Evolutionary conservation across 1,284 basidiomycete genomes (phyloP).

Genomic region (Ustilago hordei): DNA sequence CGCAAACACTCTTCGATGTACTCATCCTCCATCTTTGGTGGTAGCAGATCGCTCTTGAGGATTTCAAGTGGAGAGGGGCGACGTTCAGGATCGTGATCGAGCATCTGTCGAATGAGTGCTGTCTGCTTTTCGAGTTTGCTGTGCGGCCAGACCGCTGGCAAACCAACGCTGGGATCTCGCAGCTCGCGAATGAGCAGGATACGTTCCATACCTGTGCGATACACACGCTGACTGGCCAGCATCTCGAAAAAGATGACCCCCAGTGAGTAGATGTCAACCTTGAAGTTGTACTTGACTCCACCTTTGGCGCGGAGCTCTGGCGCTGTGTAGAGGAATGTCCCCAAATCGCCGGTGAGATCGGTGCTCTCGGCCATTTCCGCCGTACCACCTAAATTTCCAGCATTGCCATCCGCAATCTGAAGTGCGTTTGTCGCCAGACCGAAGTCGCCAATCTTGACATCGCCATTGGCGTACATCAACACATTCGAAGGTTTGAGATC

Average conservation of each 20-base stretch:
- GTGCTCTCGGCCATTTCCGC: slow-evolving; percentile 76
- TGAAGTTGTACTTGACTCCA: slow-evolving; percentile 77
- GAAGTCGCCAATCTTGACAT: slow-evolving; percentile 95
- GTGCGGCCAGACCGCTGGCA: slow-evolving; percentile 79
- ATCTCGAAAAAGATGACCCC: slow-evolving; percentile 97
- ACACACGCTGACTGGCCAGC: slow-evolving; percentile 78
- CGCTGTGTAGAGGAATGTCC: slow-evolving; percentile 91
- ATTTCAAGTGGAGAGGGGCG: slow-evolving; percentile 87
- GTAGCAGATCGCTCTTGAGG: slow-evolving; percentile 82
- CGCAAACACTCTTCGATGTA: slow-evolving; percentile 83
- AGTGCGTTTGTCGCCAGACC: slow-evolving; percentile 76
- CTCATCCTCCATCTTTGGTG: slow-evolving; percentile 82
- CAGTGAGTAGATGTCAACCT: slow-evolving; percentile 95
- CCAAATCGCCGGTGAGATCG: slow-evolving; percentile 75
- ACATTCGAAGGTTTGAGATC: slow-evolving; percentile 73
- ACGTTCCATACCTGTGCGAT: slow-evolving; percentile 88
- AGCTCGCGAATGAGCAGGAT: slow-evolving; percentile 84
- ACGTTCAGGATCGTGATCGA: slow-evolving; percentile 84
- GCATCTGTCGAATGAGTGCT: slow-evolving; percentile 81
- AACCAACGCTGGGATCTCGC: slow-evolving; percentile 78
- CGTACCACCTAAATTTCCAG: slow-evolving; percentile 74
- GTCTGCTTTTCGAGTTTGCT: slow-evolving; percentile 73
- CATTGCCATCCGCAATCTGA: slow-evolving; percentile 58
- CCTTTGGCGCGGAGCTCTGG: slow-evolving; percentile 73
- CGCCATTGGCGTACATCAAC: slow-evolving; percentile 74